These are phyloP conservation scores for Phytophthora hybrid DNA, from an alignment of 352 stramenopile genomes.

Conservation along the genomic window DNA sequence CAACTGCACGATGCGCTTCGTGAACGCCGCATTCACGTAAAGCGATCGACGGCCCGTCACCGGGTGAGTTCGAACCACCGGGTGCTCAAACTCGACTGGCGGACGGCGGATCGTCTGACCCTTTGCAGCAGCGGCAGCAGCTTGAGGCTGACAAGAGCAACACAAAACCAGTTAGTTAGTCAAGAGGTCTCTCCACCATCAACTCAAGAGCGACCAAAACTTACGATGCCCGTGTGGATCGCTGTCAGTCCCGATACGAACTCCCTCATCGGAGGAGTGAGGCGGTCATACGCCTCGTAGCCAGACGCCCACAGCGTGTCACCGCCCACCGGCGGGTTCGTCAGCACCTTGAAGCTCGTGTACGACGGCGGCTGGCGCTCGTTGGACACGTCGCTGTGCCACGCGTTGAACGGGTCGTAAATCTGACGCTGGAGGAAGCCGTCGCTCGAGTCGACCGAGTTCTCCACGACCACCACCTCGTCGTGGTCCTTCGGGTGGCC, in stretches of 20 bases:
- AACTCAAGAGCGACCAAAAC: neutral
- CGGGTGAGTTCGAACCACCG: neutral
- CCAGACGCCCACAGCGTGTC: conserved; percentile 3
- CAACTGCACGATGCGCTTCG: neutral
- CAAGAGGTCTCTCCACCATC: neutral
- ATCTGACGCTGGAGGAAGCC: neutral
- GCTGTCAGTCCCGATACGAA: neutral
- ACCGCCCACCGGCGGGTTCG: neutral
- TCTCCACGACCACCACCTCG: neutral
- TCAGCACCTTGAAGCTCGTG: conserved; percentile 13
- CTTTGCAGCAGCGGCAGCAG: neutral
- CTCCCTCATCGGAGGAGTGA: neutral
- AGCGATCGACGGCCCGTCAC: neutral
- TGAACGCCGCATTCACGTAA: conserved; percentile 5
- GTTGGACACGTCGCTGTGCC: conserved; percentile 10
- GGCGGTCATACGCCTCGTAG: conserved; percentile 6
- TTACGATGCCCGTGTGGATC: conserved; percentile 1
- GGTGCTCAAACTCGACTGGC: conserved; percentile 5
- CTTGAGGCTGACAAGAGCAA: conserved; percentile 3
- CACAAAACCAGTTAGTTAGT: neutral
- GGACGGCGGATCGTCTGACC: neutral
- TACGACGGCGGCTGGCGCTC: conserved; percentile 7
- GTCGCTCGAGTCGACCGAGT: conserved; percentile 6
- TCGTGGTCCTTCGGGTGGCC: neutral
- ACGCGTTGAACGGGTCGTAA: conserved; percentile 3